Conservation (phyloP, 1,139 yeast genomes). For the Debaryomyces robertsiae region DNA sequence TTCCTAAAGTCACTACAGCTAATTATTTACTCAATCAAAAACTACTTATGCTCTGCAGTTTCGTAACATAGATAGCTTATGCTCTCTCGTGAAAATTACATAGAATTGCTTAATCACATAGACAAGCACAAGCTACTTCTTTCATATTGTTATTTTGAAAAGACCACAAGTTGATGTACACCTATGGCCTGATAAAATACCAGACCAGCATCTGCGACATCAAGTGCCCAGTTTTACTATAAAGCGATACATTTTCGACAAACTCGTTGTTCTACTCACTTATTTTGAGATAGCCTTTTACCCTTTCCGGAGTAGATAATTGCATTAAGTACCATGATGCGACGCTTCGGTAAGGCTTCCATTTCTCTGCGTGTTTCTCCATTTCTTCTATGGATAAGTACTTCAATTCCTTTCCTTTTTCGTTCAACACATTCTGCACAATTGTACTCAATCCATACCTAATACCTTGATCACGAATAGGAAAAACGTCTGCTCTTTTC, state of each 20-base stretch:
- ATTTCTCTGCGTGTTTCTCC: conserved; percentile 3
- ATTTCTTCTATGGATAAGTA: conserved; percentile 2
- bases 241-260: too few relatives aligned
- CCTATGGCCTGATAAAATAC: too few relatives aligned
- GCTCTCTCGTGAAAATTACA: too few relatives aligned
- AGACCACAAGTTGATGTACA: too few relatives aligned
- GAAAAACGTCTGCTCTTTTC: conserved; percentile 5
- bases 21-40: too few relatives aligned
- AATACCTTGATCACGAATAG: conserved; percentile 6
- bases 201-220: conserved; percentile 21
- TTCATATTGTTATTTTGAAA: too few relatives aligned
- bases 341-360: conserved; percentile 7
- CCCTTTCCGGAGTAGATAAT: conserved; percentile 2
- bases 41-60: too few relatives aligned
- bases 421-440: neutral
- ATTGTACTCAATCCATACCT: conserved; percentile 2
- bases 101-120: too few relatives aligned
- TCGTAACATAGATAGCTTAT: too few relatives aligned
- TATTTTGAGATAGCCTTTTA: neutral
- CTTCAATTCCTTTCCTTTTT: neutral
- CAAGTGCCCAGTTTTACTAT: too few relatives aligned
- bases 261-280: neutral
- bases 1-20: too few relatives aligned
- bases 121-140: too few relatives aligned
- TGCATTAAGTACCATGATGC: conserved; percentile 7